These are phyloP conservation scores for Aspergillus terreus DNA, from an alignment of 2,329 filamentous ascomycete genomes.

Conservation along the genomic window DNA sequence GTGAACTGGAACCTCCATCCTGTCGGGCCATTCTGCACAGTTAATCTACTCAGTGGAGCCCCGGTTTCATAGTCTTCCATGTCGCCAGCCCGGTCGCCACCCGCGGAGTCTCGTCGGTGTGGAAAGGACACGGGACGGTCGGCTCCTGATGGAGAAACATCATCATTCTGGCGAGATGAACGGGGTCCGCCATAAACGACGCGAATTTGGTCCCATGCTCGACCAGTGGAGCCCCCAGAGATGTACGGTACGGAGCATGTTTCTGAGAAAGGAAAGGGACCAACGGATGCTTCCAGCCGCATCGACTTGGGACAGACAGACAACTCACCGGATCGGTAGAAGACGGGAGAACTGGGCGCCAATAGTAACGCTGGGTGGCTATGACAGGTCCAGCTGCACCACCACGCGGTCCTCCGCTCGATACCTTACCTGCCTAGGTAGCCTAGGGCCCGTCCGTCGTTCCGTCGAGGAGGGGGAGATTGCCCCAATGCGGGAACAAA, in stretches of 20 bases:
- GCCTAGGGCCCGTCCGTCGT: no score
- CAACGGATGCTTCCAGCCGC: not conserved
- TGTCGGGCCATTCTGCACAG: not conserved
- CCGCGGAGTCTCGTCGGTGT: not conserved
- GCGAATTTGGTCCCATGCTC: not conserved
- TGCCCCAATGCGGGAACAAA: no score
- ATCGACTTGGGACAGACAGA: no score
- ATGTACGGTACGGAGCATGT: not conserved
- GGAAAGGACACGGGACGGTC: conserved; percentile 9
- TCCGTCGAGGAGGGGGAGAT: no score
- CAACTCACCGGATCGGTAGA: no score
- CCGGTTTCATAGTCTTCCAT: conserved; percentile 3
- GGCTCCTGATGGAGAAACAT: conserved; percentile 5
- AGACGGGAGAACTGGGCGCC: no score
- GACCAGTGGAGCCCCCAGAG: not conserved
- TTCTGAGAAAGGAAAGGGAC: not conserved
- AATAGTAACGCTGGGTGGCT: no score
- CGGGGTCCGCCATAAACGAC: no score
- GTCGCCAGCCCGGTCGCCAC: not conserved
- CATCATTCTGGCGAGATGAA: not conserved
- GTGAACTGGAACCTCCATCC: not conserved
- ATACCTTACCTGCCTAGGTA: no score
- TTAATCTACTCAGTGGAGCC: conserved; percentile 6
- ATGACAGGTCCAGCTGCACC: no score
- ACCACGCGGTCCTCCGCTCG: no score